Base-by-base conservation (phyloP, 495 filamentous ascomycete species). In the Xylaria flabelliformis region DNA sequence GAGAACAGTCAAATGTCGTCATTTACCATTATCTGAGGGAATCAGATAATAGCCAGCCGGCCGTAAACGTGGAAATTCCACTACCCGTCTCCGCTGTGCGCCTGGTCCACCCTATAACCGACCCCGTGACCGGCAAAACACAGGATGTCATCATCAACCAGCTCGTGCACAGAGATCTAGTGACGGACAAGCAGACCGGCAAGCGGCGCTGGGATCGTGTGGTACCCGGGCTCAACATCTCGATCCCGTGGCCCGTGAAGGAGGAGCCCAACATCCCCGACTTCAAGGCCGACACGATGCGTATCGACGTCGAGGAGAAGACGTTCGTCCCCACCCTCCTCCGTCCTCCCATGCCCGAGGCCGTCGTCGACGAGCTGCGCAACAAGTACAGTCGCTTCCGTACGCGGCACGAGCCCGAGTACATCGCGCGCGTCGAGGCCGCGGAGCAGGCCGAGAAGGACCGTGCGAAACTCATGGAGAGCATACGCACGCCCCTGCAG, bases 371-470 rank as follows among this genome's bases (percentile, higher is more conserved):
- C 79, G 95, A 98, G 85, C 85, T 98, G 78, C 87, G 96, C 72
- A 91, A 91, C 82, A 92, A 91, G 75, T 98, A 91, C 88, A 90
- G 88, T 72, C 89, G 88, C 72, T 97, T 94, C 90, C 88, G 95
- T 73, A 92, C 88, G 53, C 83, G 94, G 32, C 94, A 97, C 80
- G 92, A 94, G 48, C 82, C 83, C 68, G 88, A 89, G 76, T 93
- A 90, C 79, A 78, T 92, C 42, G 86, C 82, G 69, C 83, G 77
- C 85, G 90, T 89, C 82, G 82, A 87, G 82, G 87, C 86, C 72
- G 88, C 90, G 80, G 88, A 89, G 72, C 81, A 85, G 66, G 88
- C 83, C 78, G 88, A 89, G 82, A 84, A 87, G 78, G 83, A 87
- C 73, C 77, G 83, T 73, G 73, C 82, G 81, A 82, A 85, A 81